Evolutionary conservation across 495 filamentous ascomycete genomes (phyloP), one percentile per base, ranked within the genome.

Genomic region (Annulohypoxylon bovei): DNA sequence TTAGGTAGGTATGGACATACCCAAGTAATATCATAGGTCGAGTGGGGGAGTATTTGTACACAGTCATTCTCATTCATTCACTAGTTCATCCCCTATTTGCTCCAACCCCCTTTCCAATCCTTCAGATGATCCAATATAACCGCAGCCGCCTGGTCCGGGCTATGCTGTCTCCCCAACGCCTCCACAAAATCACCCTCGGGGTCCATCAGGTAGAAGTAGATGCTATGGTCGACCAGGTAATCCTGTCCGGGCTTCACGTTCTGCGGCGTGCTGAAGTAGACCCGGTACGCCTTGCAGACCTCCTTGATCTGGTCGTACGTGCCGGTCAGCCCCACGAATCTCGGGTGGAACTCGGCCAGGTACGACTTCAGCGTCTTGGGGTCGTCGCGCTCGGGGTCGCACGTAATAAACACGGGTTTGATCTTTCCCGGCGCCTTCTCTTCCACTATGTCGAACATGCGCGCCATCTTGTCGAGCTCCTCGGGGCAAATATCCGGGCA

Each of bases 171-270:
- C 35, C 95, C 95, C 70, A 99, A 90, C 23, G 93, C 96, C 83
- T 99, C 95, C 23, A 99, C 94, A 77, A 99, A 99, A 80, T 98
- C 96, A 12, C 94, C 94, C 65, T 99, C 96, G 44, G 95, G 95
- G 80, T 98, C 94, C 95, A 99, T 99, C 66, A 99, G 81, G 78
- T 99, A 99, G 76, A 99, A 99, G 84, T 99, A 99, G 68, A 99
- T 98, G 76, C 93, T 97, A 81, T 99, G 95, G 81, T 98, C 95
- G 39, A 99, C 95, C 67, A 99, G 79, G 81, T 99, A 99, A 79
- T 99, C 95, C 83, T 97, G 92, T 7, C 93, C 95, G 1, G 93
- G 89, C 83, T 95, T 89, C 50, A 97, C 92, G 65, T 94, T 84
- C 68, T 84, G 82, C 69, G 95, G 95, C 42, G 95, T 99, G 72